Conservation (phyloP, 768 basidiomycete genomes). For the Hypsizygus marmoreus region DNA sequence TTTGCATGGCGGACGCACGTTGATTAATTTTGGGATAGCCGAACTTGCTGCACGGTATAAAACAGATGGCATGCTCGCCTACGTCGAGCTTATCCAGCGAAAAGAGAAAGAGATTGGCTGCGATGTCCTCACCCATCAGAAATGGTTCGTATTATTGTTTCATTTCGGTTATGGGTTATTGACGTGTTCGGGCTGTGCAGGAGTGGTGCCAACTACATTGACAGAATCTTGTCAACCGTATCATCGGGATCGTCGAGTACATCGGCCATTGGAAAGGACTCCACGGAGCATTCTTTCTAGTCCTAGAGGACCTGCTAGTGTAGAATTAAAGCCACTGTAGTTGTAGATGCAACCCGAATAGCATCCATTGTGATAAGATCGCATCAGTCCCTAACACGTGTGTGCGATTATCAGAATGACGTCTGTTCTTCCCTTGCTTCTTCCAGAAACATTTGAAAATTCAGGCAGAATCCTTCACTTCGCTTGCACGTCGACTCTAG, state of each 20-base stretch:
- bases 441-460: no score
- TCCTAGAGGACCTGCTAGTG: background rate
- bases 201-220: conserved; percentile 92
- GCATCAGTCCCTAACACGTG: background rate
- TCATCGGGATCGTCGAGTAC: conserved; percentile 90
- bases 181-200: conserved; percentile 33
- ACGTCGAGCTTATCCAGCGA: conserved; percentile 84
- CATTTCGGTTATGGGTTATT: background rate
- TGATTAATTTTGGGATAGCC: conserved; percentile 42
- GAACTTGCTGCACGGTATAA: conserved; percentile 82
- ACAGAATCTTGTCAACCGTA: conserved; percentile 80
- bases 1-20: background rate
- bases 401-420: conserved; percentile 10
- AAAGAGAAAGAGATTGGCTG: conserved; percentile 88
- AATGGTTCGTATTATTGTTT: conserved; percentile 59
- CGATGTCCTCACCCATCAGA: conserved; percentile 92
- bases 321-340: background rate
- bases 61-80: conserved; percentile 90
- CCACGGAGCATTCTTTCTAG: conserved; percentile 85
- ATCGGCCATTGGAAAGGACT: conserved; percentile 80
- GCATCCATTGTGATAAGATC: conserved; percentile 13
- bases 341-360: no score
- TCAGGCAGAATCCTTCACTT: no score
- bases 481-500: background rate
- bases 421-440: background rate